Percentiles rank a stretch among this genome's conserved stretches.
These are phyloP conservation scores for Gentiana dahurica DNA, from an alignment of 257 asterid genomes.

Conservation along the genomic window DNA sequence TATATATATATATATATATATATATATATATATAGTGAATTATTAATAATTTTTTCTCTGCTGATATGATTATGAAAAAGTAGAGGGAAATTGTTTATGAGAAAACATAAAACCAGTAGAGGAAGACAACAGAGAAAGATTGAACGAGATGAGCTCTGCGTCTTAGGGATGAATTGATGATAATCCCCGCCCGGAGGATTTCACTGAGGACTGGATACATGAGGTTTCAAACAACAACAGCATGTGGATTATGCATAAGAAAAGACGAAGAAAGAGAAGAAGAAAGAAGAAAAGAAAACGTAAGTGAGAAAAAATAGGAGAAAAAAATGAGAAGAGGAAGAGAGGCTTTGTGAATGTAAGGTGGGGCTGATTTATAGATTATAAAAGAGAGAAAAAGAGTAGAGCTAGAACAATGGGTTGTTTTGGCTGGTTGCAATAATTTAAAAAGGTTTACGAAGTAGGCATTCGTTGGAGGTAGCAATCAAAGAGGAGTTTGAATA, in stretches of 20 bases:
- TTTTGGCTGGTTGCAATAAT: slow-evolving; percentile 31
- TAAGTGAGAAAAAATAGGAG: slow-evolving; percentile 18
- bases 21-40: too few species aligned
- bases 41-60: background rate
- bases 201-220: slow-evolving; percentile 80
- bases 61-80: background rate
- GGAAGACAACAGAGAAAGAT: slow-evolving; percentile 88
- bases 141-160: slow-evolving; percentile 82
- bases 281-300: background rate
- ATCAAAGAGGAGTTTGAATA: too few species aligned
- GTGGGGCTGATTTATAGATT: slow-evolving; percentile 44
- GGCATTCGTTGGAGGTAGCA: too few species aligned
- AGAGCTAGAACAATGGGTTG: background rate
- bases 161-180: slow-evolving; percentile 50
- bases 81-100: slow-evolving; percentile 26
- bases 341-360: slow-evolving; percentile 32
- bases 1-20: too few species aligned
- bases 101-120: slow-evolving; percentile 90
- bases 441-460: slow-evolving; percentile 12
- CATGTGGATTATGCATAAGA: slow-evolving; percentile 22
- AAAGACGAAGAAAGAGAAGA: background rate
- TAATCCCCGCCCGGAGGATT: slow-evolving; percentile 57
- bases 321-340: slow-evolving; percentile 24
- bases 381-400: slow-evolving; percentile 16
- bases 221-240: slow-evolving; percentile 28